Conservation (phyloP, 2,329 filamentous ascomycete genomes). For the Fusarium sp. region DNA sequence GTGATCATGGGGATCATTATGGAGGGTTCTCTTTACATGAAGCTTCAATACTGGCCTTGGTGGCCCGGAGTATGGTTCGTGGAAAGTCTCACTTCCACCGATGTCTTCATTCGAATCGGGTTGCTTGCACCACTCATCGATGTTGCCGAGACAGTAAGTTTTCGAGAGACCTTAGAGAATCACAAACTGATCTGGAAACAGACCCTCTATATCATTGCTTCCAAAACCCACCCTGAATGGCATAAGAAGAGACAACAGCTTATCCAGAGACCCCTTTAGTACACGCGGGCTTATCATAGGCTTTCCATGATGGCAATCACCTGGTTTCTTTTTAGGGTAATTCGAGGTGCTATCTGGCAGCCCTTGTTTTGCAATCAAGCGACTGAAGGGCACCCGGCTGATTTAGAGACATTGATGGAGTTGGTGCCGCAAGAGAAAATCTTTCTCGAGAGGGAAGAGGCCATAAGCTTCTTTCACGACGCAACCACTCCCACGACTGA, state of each 20-base stretch:
- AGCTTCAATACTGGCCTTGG: conserved; percentile 13
- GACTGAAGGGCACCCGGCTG: background rate
- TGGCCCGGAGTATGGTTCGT: conserved; percentile 35
- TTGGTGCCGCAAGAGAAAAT: background rate
- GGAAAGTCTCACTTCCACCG: conserved; percentile 2
- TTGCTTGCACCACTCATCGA: conserved; percentile 40
- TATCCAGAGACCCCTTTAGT: conserved; percentile 17
- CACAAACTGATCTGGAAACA: background rate
- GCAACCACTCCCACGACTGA: background rate
- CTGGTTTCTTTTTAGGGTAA: background rate
- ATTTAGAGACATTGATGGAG: background rate
- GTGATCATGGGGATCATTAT: conserved; percentile 2
- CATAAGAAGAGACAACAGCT: conserved; percentile 1
- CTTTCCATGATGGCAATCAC: background rate
- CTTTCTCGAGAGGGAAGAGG: background rate
- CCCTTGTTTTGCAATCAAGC: background rate
- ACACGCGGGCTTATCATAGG: conserved; percentile 3
- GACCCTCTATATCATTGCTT: conserved; percentile 2
- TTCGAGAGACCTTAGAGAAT: too few species aligned
- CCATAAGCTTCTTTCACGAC: background rate
- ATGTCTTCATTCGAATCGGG: conserved; percentile 29
- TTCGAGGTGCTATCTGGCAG: background rate
- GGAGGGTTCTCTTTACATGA: background rate
- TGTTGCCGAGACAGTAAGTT: conserved; percentile 38
- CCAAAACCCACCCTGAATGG: background rate